phyloP scores from a whole-genome alignment of 2,329 filamentous ascomycete genomes.

The Sphaerostilbella broomeana region DNA sequence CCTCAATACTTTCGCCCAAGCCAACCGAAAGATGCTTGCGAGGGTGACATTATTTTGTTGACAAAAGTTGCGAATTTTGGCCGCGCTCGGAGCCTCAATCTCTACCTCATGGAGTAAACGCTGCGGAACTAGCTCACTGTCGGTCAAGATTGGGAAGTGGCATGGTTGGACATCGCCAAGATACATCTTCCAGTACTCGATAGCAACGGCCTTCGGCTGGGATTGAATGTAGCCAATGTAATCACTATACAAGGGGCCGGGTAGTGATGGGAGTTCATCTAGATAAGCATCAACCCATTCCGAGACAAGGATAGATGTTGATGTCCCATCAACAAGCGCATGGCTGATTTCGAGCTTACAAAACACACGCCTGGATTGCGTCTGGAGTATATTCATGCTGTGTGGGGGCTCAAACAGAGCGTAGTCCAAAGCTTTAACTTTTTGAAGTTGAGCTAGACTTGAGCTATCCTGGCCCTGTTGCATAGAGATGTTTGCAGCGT shows the following conservation, averaged over 20 bases:
- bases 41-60: not conserved
- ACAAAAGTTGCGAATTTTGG: not conserved
- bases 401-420: not conserved
- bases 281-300: not conserved
- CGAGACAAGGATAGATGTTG: not conserved
- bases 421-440: not conserved
- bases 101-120: not conserved
- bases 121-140: too few relatives aligned
- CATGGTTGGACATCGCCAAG: not conserved
- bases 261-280: too few relatives aligned
- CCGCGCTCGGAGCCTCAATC: not conserved
- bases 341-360: not conserved
- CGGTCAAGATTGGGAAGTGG: not conserved
- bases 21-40: slow-evolving; percentile 2
- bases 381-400: not conserved
- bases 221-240: slow-evolving; percentile 1
- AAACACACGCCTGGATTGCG: not conserved
- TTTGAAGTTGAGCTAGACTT: not conserved
- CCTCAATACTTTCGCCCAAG: slow-evolving; percentile 1
- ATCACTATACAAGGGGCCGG: not conserved
- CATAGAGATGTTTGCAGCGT: too few relatives aligned
- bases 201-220: not conserved
- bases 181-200: not conserved
- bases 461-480: not conserved
- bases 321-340: slow-evolving; percentile 1